phyloP scores from a whole-genome alignment of 345 rosid species.

The Acer campestre region DNA sequence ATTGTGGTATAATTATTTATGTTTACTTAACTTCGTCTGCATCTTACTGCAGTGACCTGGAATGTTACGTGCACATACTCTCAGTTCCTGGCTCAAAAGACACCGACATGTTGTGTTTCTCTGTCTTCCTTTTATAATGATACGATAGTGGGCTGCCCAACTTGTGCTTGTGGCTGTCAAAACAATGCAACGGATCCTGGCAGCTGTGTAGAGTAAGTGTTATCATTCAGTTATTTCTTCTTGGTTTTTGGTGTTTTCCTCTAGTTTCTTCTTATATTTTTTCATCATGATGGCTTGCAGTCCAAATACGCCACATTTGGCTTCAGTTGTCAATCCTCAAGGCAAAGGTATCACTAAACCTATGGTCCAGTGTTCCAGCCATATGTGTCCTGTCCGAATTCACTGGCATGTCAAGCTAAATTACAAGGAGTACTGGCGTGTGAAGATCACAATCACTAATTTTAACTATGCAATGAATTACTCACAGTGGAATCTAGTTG shows the following conservation, averaged over 20 bases:
- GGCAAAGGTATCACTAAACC: conserved; percentile 46
- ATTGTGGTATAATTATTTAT: conserved; percentile 5
- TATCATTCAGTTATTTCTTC: neutral
- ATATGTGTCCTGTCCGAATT: conserved; percentile 82
- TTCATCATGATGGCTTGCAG: conserved; percentile 41
- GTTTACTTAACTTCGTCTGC: neutral
- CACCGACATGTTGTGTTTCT: conserved; percentile 91
- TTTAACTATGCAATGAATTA: conserved; percentile 80
- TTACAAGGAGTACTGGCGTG: conserved; percentile 92
- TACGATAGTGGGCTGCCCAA: conserved; percentile 81
- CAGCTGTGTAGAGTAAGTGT: conserved; percentile 66
- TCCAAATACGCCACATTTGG: conserved; percentile 56
- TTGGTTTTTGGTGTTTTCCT: neutral
- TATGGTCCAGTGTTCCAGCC: conserved; percentile 73
- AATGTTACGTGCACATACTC: conserved; percentile 92
- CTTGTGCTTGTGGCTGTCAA: conserved; percentile 84
- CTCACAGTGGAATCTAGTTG: conserved; percentile 84
- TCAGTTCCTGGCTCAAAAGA: conserved; percentile 79
- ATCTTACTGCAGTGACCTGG: conserved; percentile 88
- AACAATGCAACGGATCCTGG: conserved; percentile 48
- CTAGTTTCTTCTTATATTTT: conserved; percentile 5
- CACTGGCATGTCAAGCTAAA: conserved; percentile 96
- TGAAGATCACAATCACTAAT: conserved; percentile 82
- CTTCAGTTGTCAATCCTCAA: conserved; percentile 61
- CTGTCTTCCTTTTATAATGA: conserved; percentile 85